phyloP scores from a whole-genome alignment of 345 rosid genomes.

The Noccaea bulbosa region DNA sequence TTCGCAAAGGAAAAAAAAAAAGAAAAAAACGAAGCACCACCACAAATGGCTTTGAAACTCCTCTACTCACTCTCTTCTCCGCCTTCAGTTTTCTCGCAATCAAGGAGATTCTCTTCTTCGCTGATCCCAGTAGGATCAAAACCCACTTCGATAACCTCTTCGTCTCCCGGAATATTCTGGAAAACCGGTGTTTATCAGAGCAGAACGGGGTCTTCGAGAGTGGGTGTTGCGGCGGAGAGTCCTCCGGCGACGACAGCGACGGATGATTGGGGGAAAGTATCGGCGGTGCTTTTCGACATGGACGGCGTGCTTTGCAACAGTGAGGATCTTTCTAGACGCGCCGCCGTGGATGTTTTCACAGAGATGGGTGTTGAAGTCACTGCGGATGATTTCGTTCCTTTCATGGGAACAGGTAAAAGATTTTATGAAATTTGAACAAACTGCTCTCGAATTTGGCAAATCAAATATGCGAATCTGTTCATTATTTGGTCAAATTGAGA shows the following conservation, averaged over 20 bases:
- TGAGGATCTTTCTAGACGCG: constrained; percentile 87
- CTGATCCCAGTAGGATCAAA: constrained; percentile 13
- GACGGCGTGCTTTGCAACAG: constrained; percentile 91
- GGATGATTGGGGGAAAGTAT: constrained; percentile 73
- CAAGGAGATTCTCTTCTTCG: constrained; percentile 30
- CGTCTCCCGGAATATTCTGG: neutral
- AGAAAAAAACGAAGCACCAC: neutral
- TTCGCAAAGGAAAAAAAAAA: neutral
- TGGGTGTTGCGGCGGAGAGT: constrained; percentile 40
- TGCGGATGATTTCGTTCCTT: constrained; percentile 83
- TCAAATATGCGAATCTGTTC: neutral
- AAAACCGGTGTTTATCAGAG: neutral
- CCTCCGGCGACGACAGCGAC: constrained; percentile 8
- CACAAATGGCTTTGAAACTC: constrained; percentile 39
- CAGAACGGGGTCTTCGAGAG: constrained; percentile 25
- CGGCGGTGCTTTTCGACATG: constrained; percentile 93
- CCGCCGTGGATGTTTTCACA: constrained; percentile 81
- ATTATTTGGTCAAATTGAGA: neutral
- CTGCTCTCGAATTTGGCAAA: neutral
- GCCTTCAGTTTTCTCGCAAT: constrained; percentile 34
- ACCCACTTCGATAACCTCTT: neutral
- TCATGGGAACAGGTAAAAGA: constrained; percentile 79
- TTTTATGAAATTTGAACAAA: neutral
- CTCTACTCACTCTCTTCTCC: constrained; percentile 33
- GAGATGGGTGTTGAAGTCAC: constrained; percentile 90